Evolutionary conservation across 1,284 basidiomycete genomes (phyloP).

Genomic region (Mycena citricolor): DNA sequence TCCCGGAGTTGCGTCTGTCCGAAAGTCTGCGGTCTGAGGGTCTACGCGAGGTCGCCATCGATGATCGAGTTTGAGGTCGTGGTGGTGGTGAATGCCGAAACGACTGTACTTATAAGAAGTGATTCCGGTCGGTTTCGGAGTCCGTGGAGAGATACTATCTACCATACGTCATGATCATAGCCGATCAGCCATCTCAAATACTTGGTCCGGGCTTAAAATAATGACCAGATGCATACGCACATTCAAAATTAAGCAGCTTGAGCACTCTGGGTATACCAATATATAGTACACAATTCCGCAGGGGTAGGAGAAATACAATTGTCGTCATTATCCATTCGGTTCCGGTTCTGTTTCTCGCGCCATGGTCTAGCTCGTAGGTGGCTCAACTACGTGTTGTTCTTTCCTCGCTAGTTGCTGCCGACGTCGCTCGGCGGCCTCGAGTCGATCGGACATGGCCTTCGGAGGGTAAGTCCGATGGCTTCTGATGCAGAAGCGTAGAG

Average conservation of each 20-base stretch:
- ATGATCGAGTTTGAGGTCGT: slow-evolving; percentile 15
- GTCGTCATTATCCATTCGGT: too few relatives aligned
- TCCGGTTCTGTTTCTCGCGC: slow-evolving; percentile 14
- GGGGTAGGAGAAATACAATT: too few relatives aligned
- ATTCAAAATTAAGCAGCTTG: too few relatives aligned
- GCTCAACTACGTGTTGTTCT: slow-evolving; percentile 38
- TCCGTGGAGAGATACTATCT: not conserved
- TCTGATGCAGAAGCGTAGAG: not conserved
- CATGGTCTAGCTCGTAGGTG: slow-evolving; percentile 27
- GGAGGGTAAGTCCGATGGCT: slow-evolving; percentile 3
- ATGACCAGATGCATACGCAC: too few relatives aligned
- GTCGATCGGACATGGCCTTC: slow-evolving; percentile 67
- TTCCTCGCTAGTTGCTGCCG: slow-evolving; percentile 54
- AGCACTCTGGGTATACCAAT: too few relatives aligned
- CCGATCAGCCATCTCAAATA: not conserved
- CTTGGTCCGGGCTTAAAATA: slow-evolving; percentile 1
- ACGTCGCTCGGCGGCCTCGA: slow-evolving; percentile 70
- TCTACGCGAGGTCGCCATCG: too few relatives aligned
- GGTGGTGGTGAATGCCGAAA: slow-evolving; percentile 5
- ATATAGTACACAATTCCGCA: too few relatives aligned
- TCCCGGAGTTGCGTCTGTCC: slow-evolving; percentile 42
- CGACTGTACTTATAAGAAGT: not conserved
- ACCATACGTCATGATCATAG: slow-evolving; percentile 4
- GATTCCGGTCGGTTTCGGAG: too few relatives aligned
- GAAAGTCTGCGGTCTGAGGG: slow-evolving; percentile 42